phyloP scores from a whole-genome alignment of 441 rosid genomes.

The Dalechampia spathulata region DNA sequence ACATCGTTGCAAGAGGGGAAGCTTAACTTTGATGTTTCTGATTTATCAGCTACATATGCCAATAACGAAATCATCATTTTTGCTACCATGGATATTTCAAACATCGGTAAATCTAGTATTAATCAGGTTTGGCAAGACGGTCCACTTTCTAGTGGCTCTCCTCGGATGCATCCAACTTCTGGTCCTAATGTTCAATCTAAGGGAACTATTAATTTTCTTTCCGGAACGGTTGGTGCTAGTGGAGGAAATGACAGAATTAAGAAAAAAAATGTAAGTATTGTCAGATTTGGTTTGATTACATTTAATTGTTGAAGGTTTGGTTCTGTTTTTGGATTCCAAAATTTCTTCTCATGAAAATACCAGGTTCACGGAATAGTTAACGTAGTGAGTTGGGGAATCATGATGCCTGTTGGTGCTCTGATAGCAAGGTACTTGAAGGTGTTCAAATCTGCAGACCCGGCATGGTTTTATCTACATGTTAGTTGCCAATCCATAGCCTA shows the following conservation, averaged over 20 bases:
- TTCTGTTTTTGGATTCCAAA: not conserved
- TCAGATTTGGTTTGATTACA: too few species aligned
- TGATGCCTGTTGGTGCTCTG: conserved; percentile 73
- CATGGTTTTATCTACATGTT: conserved; percentile 78
- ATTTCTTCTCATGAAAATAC: not conserved
- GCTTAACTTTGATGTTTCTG: conserved; percentile 58
- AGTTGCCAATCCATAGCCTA: conserved; percentile 64
- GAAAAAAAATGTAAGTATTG: conserved; percentile 46
- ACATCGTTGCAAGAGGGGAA: conserved; percentile 40
- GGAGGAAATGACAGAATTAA: conserved; percentile 36
- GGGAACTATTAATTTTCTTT: conserved; percentile 48
- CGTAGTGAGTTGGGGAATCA: conserved; percentile 68
- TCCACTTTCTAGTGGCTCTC: conserved; percentile 35
- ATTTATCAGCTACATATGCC: conserved; percentile 39
- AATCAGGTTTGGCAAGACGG: conserved; percentile 90
- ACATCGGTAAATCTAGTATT: conserved; percentile 20
- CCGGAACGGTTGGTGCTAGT: conserved; percentile 35
- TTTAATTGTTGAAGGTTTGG: too few species aligned
- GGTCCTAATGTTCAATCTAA: conserved; percentile 49
- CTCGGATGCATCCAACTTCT: conserved; percentile 31
- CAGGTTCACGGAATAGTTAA: conserved; percentile 83
- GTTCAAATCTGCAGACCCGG: conserved; percentile 58
- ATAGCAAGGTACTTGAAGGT: conserved; percentile 73
- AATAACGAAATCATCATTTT: conserved; percentile 55
- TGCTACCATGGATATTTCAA: conserved; percentile 47